Percentiles rank a stretch among this genome's conserved stretches.
Evolutionary conservation across 2,329 filamentous ascomycete genomes (phyloP).

Genomic region (Orbilia quercus): DNA sequence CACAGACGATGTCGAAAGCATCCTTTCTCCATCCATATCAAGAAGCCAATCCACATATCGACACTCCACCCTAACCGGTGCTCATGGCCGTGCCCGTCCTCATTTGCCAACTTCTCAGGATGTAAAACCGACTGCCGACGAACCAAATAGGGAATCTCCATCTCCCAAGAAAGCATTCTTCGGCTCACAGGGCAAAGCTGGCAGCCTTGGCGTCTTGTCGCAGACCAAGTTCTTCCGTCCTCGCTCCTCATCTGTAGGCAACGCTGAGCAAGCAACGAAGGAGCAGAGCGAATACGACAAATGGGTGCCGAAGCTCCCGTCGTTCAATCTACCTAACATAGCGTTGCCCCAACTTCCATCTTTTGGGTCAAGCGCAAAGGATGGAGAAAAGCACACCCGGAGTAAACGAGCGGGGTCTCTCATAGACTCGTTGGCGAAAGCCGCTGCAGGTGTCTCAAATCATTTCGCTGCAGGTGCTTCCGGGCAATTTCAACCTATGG

Average conservation of each 20-base stretch:
- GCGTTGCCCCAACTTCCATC: conserved; percentile 50
- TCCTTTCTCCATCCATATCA: conserved; percentile 59
- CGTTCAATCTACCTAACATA: conserved; percentile 54
- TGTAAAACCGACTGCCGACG: conserved; percentile 2
- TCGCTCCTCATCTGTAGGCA: conserved; percentile 39
- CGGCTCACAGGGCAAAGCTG: conserved; percentile 31
- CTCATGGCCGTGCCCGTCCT: conserved; percentile 11
- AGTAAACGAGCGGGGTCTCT: conserved; percentile 42
- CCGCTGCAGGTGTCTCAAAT: conserved; percentile 44
- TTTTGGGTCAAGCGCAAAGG: conserved; percentile 40
- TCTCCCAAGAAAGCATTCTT: conserved; percentile 41
- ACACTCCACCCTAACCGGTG: conserved; percentile 14
- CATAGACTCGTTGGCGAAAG: conserved; percentile 44
- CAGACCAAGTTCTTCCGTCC: conserved; percentile 41
- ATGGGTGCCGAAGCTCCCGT: conserved; percentile 52
- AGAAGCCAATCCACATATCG: conserved; percentile 55
- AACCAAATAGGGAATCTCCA: conserved; percentile 9
- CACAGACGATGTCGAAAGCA: conserved; percentile 56
- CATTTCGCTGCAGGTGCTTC: conserved; percentile 28
- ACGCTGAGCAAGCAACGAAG: conserved; percentile 38
- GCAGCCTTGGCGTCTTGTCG: conserved; percentile 34
- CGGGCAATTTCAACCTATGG: background rate
- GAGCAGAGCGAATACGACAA: conserved; percentile 37
- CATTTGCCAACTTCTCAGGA: conserved; percentile 11
- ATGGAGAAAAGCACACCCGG: conserved; percentile 33